Evolutionary conservation across 805 yeast genomes (phyloP).

Genomic region (Metschnikowia borealis): DNA sequence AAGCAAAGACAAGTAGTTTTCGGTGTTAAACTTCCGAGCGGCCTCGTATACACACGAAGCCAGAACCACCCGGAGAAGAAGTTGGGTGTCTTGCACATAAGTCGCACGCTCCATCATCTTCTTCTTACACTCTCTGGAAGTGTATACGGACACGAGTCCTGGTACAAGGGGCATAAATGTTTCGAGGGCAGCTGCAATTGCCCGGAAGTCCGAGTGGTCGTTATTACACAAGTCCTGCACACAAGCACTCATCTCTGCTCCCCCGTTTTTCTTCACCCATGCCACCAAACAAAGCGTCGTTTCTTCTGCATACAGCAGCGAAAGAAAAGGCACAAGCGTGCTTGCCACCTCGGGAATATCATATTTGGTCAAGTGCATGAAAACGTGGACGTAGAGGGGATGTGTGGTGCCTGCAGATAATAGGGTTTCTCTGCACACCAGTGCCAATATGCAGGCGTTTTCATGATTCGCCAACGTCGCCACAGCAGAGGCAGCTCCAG

Average conservation of each 20-base stretch:
- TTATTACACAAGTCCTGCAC: neutral
- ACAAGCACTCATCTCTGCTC: neutral
- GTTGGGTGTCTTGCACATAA: conserved; percentile 7
- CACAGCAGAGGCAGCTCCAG: neutral
- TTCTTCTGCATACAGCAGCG: neutral
- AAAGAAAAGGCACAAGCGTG: conserved; percentile 2
- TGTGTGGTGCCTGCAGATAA: neutral
- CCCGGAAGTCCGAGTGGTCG: neutral
- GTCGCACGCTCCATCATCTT: conserved; percentile 9
- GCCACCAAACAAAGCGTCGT: neutral
- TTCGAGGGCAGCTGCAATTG: conserved; percentile 10
- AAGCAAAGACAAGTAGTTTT: conserved; percentile 11
- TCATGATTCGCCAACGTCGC: neutral
- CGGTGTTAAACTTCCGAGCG: conserved; percentile 17
- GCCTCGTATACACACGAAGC: conserved; percentile 14
- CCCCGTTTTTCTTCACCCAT: neutral
- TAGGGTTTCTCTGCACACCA: neutral
- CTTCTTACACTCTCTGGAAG: conserved; percentile 9
- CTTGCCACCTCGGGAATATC: conserved; percentile 1
- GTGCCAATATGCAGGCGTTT: neutral
- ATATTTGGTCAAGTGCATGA: conserved; percentile 2
- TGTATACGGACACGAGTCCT: conserved; percentile 11
- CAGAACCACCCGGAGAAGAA: conserved; percentile 12
- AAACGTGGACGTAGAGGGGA: conserved; percentile 5
- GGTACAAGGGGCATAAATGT: conserved; percentile 14